Evolutionary conservation across 768 basidiomycete genomes (phyloP), one percentile per base, ranked within the genome.

Genomic region (Scleroderma citrinum): DNA sequence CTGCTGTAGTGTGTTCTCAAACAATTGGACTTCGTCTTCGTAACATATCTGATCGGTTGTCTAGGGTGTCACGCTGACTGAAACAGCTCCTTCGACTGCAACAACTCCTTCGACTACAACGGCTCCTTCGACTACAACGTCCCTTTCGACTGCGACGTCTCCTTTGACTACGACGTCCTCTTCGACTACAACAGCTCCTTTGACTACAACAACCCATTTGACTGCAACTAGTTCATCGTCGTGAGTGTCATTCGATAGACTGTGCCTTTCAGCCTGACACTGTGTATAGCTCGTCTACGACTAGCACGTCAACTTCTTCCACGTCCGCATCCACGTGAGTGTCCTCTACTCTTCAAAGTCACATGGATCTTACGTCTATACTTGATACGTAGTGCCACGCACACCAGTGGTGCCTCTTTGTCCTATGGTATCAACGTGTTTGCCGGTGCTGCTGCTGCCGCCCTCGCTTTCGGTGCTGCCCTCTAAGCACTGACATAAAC

Each of bases 1-100:
- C 59, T 0, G 63, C 70, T 40, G 80, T 76, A 35, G 82, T 83
- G 68, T 48, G 78, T 72, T 20, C 8, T n/a, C 16, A 2, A 21
- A n/a, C n/a, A n/a, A n/a, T n/a, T n/a, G n/a, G n/a, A n/a, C n/a
- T n/a, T n/a, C n/a, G n/a, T n/a, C n/a, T n/a, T n/a, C n/a, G n/a
- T n/a, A n/a, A n/a, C n/a, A n/a, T n/a, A n/a, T n/a, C n/a, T n/a
- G n/a, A n/a, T 20, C 51, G 29, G 41, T 40, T 39, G 46, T 53
- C 14, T 53, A 83, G 81, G 79, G 79, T 49, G 77, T 83, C 5
- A 79, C 76, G 6, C 64, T 83, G 53, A 73, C 64, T 8, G 8
- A 62, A 17, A 57, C 66, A 21, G 53, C 65, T 19, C 50, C 70
- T 42, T 47, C 62, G 7, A 55, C 58, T 26, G 44, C 58, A 45